Percentiles rank a stretch among this genome's conserved stretches.
phyloP scores from a whole-genome alignment of 2,329 filamentous ascomycete genomes.

The Boeremia exigua region DNA sequence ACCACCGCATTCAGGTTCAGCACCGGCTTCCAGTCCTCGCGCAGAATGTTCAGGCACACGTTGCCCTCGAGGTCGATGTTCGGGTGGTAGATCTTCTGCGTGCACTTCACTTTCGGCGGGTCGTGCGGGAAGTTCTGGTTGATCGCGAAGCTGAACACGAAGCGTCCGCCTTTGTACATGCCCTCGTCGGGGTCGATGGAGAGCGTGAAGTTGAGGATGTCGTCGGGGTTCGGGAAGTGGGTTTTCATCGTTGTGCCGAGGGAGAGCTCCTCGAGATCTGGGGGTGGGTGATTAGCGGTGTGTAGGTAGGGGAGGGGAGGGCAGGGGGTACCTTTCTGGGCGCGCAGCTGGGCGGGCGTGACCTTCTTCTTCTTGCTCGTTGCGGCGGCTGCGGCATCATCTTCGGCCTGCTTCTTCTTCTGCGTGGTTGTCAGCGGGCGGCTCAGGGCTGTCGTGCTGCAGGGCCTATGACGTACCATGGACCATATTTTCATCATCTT shows the following conservation, averaged over 20 bases:
- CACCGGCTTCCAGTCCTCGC: slow-evolving; percentile 99
- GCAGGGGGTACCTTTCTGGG: slow-evolving; percentile 79
- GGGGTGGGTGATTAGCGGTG: background rate
- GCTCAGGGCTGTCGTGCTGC: background rate
- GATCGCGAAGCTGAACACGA: slow-evolving; percentile 90
- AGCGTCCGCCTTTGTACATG: slow-evolving; percentile 86
- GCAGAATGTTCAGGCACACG: slow-evolving; percentile 94
- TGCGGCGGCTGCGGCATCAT: slow-evolving; percentile 81
- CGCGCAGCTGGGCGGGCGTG: slow-evolving; percentile 90
- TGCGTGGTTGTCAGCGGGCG: slow-evolving; percentile 51
- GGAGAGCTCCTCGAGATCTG: slow-evolving; percentile 82
- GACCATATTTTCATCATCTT: slow-evolving; percentile 99
- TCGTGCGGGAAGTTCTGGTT: slow-evolving; percentile 96
- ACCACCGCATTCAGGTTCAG: slow-evolving; percentile 96
- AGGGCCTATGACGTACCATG: slow-evolving; percentile 69
- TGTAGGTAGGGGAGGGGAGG: too few relatives aligned
- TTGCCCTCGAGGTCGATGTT: slow-evolving; percentile 99
- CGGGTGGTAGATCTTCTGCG: slow-evolving; percentile 98
- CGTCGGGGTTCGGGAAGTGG: slow-evolving; percentile 80
- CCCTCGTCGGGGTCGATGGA: slow-evolving; percentile 85
- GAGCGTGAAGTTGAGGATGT: slow-evolving; percentile 83
- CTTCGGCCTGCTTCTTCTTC: slow-evolving; percentile 92
- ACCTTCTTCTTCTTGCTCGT: slow-evolving; percentile 97
- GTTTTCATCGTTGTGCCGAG: slow-evolving; percentile 82
- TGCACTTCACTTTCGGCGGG: slow-evolving; percentile 95